Conservation (phyloP, 768 basidiomycete genomes). For the Myochromella boudieri region DNA sequence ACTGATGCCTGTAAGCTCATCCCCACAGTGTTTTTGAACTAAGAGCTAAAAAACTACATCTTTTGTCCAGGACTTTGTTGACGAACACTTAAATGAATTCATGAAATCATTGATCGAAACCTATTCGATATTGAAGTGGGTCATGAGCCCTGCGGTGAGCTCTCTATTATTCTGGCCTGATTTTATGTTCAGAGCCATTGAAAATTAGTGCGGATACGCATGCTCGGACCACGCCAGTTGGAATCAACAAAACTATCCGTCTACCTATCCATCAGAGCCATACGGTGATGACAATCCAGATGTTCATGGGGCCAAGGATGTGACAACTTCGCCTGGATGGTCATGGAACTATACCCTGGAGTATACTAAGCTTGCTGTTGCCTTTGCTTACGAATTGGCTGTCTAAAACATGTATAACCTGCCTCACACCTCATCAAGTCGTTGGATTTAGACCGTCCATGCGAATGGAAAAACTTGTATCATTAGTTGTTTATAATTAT, state of each 20-base stretch:
- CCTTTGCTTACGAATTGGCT: conserved; percentile 12
- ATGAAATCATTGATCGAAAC: conserved; percentile 37
- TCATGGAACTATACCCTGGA: conserved; percentile 65
- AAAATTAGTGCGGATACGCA: conserved; percentile 47
- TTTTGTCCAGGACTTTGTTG: conserved; percentile 26
- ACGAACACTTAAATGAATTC: conserved; percentile 38
- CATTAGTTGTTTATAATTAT: too few species aligned
- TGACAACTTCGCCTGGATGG: conserved; percentile 33
- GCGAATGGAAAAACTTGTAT: too few species aligned
- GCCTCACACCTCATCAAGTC: too few species aligned
- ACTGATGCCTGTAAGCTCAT: conserved; percentile 25
- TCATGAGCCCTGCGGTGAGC: conserved; percentile 37
- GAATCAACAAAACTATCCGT: conserved; percentile 62
- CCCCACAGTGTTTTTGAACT: not conserved
- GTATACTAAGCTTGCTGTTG: conserved; percentile 47
- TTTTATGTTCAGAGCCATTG: not conserved
- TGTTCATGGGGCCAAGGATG: conserved; percentile 45
- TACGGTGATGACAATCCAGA: conserved; percentile 24
- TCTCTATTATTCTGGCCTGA: conserved; percentile 13
- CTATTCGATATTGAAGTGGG: conserved; percentile 42
- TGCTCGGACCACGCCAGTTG: conserved; percentile 72
- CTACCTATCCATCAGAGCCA: conserved; percentile 23
- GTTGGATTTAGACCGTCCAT: too few species aligned
- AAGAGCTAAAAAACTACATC: not conserved
- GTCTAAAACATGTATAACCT: conserved; percentile 1